Evolutionary conservation across 225 moss, liverwort and hornwort genomes (phyloP).

Genomic region (Ulota crispa): DNA sequence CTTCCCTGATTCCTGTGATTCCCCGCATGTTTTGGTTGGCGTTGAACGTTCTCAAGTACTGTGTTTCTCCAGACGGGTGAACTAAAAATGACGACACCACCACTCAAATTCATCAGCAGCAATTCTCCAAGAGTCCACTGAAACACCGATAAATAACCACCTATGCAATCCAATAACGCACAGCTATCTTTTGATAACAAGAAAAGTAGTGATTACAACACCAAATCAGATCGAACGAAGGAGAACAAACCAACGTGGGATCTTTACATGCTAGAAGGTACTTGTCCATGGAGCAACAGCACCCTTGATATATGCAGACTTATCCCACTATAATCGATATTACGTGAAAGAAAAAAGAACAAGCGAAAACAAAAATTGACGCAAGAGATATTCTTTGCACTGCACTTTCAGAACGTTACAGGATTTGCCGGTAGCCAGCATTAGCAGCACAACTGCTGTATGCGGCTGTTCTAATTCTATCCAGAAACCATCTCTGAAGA

Average conservation of each 20-base stretch:
- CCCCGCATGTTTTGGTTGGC: not conserved
- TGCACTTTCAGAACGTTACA: conserved; percentile 40
- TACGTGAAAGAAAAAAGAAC: too few species aligned
- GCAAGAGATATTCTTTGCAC: conserved; percentile 34
- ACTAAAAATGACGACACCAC: too few species aligned
- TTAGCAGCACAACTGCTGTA: conserved; percentile 24
- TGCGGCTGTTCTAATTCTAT: conserved; percentile 16
- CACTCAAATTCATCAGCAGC: too few species aligned
- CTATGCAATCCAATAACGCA: not conserved
- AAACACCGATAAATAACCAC: not conserved
- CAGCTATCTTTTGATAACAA: not conserved
- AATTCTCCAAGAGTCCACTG: not conserved
- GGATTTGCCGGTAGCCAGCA: conserved; percentile 13
- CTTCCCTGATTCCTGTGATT: not conserved
- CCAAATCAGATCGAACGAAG: not conserved
- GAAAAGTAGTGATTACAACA: not conserved
- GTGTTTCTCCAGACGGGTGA: too few species aligned
- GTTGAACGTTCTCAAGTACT: too few species aligned
- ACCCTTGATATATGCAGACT: not conserved
- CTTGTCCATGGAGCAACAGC: not conserved
- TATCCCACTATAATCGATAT: not conserved
- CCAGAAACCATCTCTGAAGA: conserved; percentile 7
- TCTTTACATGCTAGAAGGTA: not conserved
- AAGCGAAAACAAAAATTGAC: not conserved
- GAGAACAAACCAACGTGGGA: not conserved